phyloP scores from a whole-genome alignment of 2,329 filamentous ascomycete species.

The Fusarium verrucosum region DNA sequence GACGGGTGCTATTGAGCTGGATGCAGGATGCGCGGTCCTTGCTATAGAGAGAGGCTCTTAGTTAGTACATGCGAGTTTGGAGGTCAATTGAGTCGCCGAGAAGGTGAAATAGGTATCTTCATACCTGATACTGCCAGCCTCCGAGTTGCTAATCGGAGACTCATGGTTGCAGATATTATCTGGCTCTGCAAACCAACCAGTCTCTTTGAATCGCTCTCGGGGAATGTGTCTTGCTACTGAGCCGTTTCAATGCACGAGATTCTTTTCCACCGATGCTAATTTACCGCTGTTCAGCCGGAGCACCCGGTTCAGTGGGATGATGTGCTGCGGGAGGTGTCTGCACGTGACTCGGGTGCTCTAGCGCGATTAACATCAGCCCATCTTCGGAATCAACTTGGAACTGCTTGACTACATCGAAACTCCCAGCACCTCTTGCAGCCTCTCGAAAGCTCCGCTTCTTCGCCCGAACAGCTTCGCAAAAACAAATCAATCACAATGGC shows the following conservation, averaged over 20 bases:
- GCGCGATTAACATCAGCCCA: slow-evolving; percentile 51
- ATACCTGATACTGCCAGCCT: slow-evolving; percentile 69
- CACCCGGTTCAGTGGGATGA: slow-evolving; percentile 28
- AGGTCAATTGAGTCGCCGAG: slow-evolving; percentile 29
- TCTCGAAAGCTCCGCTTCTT: slow-evolving; percentile 36
- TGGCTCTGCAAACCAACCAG: slow-evolving; percentile 35
- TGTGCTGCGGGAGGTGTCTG: neutral
- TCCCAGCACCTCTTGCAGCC: slow-evolving; percentile 26
- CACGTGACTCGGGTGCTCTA: slow-evolving; percentile 43
- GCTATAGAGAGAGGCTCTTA: slow-evolving; percentile 29
- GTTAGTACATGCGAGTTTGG: slow-evolving; percentile 23
- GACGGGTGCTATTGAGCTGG: slow-evolving; percentile 29
- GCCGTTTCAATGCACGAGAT: slow-evolving; percentile 35
- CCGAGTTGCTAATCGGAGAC: slow-evolving; percentile 69
- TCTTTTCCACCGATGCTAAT: slow-evolving; percentile 38
- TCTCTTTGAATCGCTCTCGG: slow-evolving; percentile 32
- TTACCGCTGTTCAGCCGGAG: slow-evolving; percentile 42
- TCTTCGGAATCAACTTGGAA: slow-evolving; percentile 44
- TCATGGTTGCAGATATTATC: slow-evolving; percentile 61
- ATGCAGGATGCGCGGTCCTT: slow-evolving; percentile 33
- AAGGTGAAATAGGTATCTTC: slow-evolving; percentile 30
- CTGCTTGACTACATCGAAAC: slow-evolving; percentile 42
- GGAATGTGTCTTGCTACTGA: slow-evolving; percentile 24
- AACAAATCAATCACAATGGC: slow-evolving; percentile 57
- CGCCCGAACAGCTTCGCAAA: slow-evolving; percentile 37